A percentile compares a stretch with the other conserved stretches of the same genome.
Conservation (phyloP, 148 eudicot species). For the Fagopyrum tataricum region DNA sequence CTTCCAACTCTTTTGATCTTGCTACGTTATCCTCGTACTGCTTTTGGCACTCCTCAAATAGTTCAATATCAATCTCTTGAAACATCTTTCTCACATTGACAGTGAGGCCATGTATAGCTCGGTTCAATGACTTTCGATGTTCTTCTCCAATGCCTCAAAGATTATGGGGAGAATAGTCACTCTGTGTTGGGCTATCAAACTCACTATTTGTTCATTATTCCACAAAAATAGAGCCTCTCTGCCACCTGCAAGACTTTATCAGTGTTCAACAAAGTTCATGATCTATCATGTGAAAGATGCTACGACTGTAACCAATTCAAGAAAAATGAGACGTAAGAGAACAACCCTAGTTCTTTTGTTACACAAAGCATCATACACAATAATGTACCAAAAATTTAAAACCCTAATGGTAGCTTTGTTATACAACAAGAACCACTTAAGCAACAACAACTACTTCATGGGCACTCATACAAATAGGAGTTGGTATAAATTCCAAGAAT, state of each 20-base stretch:
- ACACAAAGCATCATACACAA: too few relatives aligned
- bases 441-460: too few relatives aligned
- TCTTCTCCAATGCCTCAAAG: conserved; percentile 67
- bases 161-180: conserved; percentile 52
- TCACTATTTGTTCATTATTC: conserved; percentile 73
- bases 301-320: too few relatives aligned
- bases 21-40: conserved; percentile 46
- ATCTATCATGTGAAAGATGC: not conserved
- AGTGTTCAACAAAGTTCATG: not conserved
- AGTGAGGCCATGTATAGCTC: conserved; percentile 61
- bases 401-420: too few relatives aligned
- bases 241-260: conserved; percentile 44
- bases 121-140: conserved; percentile 67
- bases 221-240: conserved; percentile 68
- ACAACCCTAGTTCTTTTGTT: too few relatives aligned
- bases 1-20: conserved; percentile 37
- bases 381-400: too few relatives aligned
- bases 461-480: too few relatives aligned
- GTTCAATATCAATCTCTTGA: conserved; percentile 54
- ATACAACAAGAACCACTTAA: too few relatives aligned
- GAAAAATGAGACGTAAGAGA: too few relatives aligned
- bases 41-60: conserved; percentile 56
- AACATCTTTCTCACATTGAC: conserved; percentile 69
- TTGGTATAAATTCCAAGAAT: not conserved
- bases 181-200: conserved; percentile 62